phyloP scores from a whole-genome alignment of 75 land plant genomes.

The Isoetes taiwanensis region DNA sequence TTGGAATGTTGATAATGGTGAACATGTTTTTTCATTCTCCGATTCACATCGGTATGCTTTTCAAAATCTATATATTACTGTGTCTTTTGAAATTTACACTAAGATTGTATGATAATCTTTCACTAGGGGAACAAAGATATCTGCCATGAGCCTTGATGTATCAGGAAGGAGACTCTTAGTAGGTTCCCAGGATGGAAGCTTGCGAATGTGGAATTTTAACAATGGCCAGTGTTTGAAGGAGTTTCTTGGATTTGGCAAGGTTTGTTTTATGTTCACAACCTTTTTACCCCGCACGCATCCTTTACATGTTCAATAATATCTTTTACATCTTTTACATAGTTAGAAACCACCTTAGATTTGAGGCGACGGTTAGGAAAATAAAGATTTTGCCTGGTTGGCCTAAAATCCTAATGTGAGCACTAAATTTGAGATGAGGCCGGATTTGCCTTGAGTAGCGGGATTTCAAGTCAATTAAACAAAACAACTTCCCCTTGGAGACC shows the following conservation, averaged over 20 bases:
- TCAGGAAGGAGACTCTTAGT: conserved; percentile 23
- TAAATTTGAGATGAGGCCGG: too few species aligned
- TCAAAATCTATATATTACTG: background rate
- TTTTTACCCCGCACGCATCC: background rate
- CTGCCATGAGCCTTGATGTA: conserved; percentile 22
- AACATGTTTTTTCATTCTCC: conserved; percentile 21
- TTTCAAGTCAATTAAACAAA: too few species aligned
- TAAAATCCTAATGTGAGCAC: too few species aligned
- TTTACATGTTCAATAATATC: too few species aligned
- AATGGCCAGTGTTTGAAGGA: conserved; percentile 31
- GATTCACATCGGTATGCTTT: conserved; percentile 14
- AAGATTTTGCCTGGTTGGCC: too few species aligned
- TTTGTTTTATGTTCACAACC: background rate
- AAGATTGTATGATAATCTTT: background rate
- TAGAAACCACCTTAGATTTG: too few species aligned
- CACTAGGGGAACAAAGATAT: conserved; percentile 18
- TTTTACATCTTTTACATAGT: too few species aligned
- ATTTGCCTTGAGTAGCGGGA: too few species aligned
- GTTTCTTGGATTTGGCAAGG: conserved; percentile 27
- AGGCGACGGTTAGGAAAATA: too few species aligned
- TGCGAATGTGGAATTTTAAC: conserved; percentile 32
- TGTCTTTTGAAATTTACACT: background rate
- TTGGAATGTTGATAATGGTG: conserved; percentile 24
- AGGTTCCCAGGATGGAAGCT: conserved; percentile 22
- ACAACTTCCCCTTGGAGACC: too few species aligned